Conservation (phyloP, 2,329 filamentous ascomycete species). For the Penicillium sp. region DNA sequence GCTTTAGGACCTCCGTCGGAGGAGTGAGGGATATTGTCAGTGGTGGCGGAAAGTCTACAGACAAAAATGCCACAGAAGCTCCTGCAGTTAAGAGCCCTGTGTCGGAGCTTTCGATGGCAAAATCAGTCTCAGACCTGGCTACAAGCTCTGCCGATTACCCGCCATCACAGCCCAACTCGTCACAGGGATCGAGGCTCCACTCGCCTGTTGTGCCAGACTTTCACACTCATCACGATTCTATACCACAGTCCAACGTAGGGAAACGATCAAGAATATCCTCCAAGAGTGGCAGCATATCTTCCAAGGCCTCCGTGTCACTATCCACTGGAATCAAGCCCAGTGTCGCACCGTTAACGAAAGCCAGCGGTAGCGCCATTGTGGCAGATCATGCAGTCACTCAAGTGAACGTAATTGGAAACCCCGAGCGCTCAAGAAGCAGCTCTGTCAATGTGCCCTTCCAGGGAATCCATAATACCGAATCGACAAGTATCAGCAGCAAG, state of each 20-base stretch:
- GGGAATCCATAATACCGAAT: constrained; percentile 31
- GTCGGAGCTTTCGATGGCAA: constrained; percentile 27
- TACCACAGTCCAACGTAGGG: constrained; percentile 17
- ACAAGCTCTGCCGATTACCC: constrained; percentile 22
- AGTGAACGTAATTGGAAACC: constrained; percentile 37
- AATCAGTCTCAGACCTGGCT: constrained; percentile 25
- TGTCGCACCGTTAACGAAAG: constrained; percentile 37
- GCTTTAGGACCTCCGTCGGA: constrained; percentile 78
- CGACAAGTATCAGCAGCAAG: constrained; percentile 28
- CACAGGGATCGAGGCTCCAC: constrained; percentile 38
- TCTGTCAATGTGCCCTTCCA: constrained; percentile 33
- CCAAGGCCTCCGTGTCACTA: constrained; percentile 41
- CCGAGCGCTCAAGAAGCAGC: constrained; percentile 29
- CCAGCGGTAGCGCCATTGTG: constrained; percentile 30
- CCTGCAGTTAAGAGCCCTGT: constrained; percentile 27
- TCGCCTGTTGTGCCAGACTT: constrained; percentile 36
- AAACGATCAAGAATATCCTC: constrained; percentile 42
- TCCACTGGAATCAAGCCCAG: constrained; percentile 40
- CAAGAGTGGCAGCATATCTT: constrained; percentile 43
- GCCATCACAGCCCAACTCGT: constrained; percentile 30
- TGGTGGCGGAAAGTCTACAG: constrained; percentile 32
- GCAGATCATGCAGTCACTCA: constrained; percentile 50
- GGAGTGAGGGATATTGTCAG: constrained; percentile 58
- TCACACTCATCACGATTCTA: constrained; percentile 30
- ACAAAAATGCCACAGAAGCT: constrained; percentile 27